Conservation (phyloP, 2,329 filamentous ascomycete species). For the Cryoendolithus antarcticus region DNA sequence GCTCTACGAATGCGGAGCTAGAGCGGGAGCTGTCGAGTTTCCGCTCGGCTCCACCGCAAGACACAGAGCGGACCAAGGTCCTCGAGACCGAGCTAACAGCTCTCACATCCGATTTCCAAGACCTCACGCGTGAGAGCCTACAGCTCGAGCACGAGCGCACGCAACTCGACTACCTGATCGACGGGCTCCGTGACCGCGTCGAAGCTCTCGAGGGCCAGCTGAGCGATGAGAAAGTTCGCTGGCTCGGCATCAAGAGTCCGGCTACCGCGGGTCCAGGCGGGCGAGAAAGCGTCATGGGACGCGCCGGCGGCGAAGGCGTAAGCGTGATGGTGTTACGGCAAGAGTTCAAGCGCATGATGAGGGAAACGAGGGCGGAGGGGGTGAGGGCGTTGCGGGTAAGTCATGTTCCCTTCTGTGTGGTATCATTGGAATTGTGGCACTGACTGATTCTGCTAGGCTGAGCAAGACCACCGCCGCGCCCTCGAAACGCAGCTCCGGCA, state of each 20-base stretch:
- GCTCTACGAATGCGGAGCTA: conserved; percentile 30
- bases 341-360: conserved; percentile 74
- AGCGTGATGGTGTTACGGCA: conserved; percentile 58
- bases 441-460: conserved; percentile 37
- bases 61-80: conserved; percentile 23
- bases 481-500: conserved; percentile 52
- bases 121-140: conserved; percentile 56
- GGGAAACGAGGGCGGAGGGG: conserved; percentile 55
- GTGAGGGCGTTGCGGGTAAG: conserved; percentile 53
- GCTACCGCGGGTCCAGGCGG: conserved; percentile 26
- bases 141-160: conserved; percentile 61
- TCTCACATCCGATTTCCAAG: conserved; percentile 58
- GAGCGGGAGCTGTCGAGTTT: conserved; percentile 7
- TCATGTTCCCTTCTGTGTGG: conserved; percentile 9
- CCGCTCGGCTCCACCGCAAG: conserved; percentile 13
- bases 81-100: conserved; percentile 55
- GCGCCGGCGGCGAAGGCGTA: conserved; percentile 39
- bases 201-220: conserved; percentile 52
- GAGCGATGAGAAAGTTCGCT: conserved; percentile 54
- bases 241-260: conserved; percentile 49
- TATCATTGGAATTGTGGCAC: conserved; percentile 1
- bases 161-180: conserved; percentile 49
- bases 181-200: conserved; percentile 51
- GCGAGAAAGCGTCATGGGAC: conserved; percentile 1
- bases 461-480: conserved; percentile 58